phyloP scores from a whole-genome alignment of 257 asterid genomes.

The Solanum neorickii region DNA sequence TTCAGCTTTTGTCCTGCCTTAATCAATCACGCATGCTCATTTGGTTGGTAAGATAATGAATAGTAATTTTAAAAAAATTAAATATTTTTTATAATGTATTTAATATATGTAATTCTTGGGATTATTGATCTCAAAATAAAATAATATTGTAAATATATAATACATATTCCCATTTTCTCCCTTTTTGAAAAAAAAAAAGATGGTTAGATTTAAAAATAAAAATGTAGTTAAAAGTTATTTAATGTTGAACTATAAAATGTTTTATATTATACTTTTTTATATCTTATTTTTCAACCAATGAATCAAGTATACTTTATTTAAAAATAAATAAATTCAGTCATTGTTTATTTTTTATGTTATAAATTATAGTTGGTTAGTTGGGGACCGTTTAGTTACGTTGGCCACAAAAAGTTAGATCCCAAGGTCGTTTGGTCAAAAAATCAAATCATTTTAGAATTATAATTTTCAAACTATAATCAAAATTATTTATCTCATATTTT shows the following conservation, averaged over 20 bases:
- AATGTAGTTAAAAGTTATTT: too few species aligned
- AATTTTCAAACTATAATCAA: neutral
- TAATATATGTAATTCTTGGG: neutral
- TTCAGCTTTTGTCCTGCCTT: neutral
- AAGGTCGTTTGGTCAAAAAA: neutral
- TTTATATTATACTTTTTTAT: neutral
- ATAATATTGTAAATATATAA: neutral
- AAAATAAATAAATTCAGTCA: neutral
- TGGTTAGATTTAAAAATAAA: too few species aligned
- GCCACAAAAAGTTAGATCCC: neutral
- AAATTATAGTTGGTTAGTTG: neutral
- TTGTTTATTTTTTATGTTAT: neutral
- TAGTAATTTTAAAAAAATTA: neutral
- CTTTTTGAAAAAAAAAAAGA: too few species aligned
- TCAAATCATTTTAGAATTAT: neutral
- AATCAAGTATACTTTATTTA: neutral
- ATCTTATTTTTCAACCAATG: neutral
- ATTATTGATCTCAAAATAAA: neutral
- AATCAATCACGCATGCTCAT: neutral
- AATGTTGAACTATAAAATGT: neutral
- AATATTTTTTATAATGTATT: too few species aligned
- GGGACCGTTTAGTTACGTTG: neutral
- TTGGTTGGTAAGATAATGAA: neutral
- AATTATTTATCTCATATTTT: neutral
- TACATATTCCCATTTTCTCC: too few species aligned